A percentile compares a stretch with the other conserved stretches of the same genome.
Evolutionary conservation across 257 asterid species (phyloP).

Genomic region (Solanum paucissectum): DNA sequence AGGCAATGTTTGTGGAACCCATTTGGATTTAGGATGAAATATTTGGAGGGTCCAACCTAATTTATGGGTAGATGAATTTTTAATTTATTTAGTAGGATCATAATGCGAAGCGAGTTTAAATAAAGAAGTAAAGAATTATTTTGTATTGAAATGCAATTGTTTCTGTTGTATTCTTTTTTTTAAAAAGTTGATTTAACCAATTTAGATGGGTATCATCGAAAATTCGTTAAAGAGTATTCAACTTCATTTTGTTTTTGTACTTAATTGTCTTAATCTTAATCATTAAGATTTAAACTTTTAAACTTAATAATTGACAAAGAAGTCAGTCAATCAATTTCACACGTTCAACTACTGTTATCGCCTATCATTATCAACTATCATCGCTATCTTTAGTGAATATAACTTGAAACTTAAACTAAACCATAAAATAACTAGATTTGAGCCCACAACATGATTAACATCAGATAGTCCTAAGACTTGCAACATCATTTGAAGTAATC

Average conservation of each 20-base stretch:
- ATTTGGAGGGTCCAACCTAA: not conserved
- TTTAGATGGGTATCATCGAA: not conserved
- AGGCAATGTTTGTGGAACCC: not conserved
- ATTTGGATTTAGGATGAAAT: not conserved
- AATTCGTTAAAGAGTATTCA: not conserved
- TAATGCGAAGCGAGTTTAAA: not conserved
- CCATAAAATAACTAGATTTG: not conserved
- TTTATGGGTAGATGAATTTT: not conserved
- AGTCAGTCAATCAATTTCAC: not conserved
- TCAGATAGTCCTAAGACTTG: not conserved
- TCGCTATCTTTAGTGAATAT: not conserved
- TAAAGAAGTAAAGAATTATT: not conserved
- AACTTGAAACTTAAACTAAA: not conserved
- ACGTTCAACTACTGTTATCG: not conserved
- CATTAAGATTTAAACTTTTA: not conserved
- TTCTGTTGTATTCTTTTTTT: not conserved
- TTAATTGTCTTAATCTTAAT: not conserved
- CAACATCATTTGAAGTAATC: not conserved
- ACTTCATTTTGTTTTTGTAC: not conserved
- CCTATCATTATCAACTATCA: not conserved
- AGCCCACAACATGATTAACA: not conserved
- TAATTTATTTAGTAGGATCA: not conserved
- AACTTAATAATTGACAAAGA: not conserved
- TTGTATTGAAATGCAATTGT: not conserved
- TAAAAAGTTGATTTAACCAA: not conserved